Evolutionary conservation across 441 rosid species (phyloP), one percentile per base, ranked within the genome.

Genomic region (Eruca vesicaria): DNA sequence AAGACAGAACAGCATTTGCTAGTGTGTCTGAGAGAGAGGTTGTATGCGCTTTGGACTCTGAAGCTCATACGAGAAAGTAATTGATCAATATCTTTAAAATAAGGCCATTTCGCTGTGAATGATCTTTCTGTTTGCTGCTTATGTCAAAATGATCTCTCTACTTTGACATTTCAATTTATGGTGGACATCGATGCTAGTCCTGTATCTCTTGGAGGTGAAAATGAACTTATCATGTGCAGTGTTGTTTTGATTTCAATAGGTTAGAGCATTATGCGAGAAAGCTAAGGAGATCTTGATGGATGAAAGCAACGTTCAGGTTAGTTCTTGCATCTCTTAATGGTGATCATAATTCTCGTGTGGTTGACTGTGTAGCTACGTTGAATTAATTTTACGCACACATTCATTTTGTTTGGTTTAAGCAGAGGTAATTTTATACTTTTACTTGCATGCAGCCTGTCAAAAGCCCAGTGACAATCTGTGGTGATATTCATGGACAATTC

Each of bases 221-320:
- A 26, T n/a, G 62, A 43, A 55, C 57, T 68, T 61, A 20, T 75
- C 66, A 66, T 66, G 19, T 61, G 55, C 28, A 11, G 21, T 59
- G 8, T 55, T 80, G n/a, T 26, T 20, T 62, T 72, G 15, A 16
- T 66, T 60, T 35, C 45, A 67, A n/a, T 81, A 86, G 94, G 92
- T 89, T 69, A 84, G 88, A 84, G 80, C 78, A 63, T 76, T 87
- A 77, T 88, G 92, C 12, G 94, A 89, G 83, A 89, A 89, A 80
- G 90, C 94, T 19, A 89, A 86, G 83, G 94, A 89, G 86, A 83
- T 84, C 59, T 43, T 89, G 71, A 84, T 89, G 89, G 84, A 84
- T 63, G 93, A 89, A 77, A 87, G 91, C 88, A 89, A 87, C 74
- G 92, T 89, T 75, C 95, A 87, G 94, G 92, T 84, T 50, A 28